Evolutionary conservation across 441 rosid species (phyloP), one percentile per base, ranked within the genome.

Genomic region (Euphorbia celastroides): DNA sequence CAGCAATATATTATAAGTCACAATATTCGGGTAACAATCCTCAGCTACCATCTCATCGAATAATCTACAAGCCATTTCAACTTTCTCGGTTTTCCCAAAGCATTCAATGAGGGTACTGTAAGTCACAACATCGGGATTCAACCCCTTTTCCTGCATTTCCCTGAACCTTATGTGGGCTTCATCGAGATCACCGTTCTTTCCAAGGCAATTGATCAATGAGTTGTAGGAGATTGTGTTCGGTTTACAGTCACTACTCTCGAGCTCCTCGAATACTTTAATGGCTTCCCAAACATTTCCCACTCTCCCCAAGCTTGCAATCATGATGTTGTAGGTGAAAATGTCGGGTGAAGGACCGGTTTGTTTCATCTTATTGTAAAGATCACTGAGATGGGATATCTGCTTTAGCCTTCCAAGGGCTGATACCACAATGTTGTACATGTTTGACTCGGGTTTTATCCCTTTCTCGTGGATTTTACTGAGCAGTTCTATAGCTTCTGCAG

Each of bases 91-190:
- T 78, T 91, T 93, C 22, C 99, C 99, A 73, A 91, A 91, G 73
- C 99, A 93, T 77, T 93, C 98, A 0, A 91, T 94, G 17, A 94
- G 79, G 0, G 97, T 94, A 72, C 97, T 84, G 74, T 94, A 94
- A 7, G 99, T 94, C 11, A 91, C 86, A 26, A 94, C 99, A 71
- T 94, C 97, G 38, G 98, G 96, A 80, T 75, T 78, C 65, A 93
- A 76, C 32, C 96, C 99, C 70, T 74, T 88, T 74, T 88, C 97
- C 73, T 82, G 90, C 96, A 93, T 93, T 87, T 93, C 97, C 79
- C 81, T 81, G 66, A 91, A 91, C 75, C 82, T 85, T 68, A 93
- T 85, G 78, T 93, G 99, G 48, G 96, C 99, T 86, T 84, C 99
- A 78, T 91, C 97, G 19, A 93, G 82, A 79, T 85, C 83, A 68